These are phyloP conservation scores for Acanthamoeba polyphaga DNA, from an alignment of 208 protist species.

Conservation along the genomic window DNA sequence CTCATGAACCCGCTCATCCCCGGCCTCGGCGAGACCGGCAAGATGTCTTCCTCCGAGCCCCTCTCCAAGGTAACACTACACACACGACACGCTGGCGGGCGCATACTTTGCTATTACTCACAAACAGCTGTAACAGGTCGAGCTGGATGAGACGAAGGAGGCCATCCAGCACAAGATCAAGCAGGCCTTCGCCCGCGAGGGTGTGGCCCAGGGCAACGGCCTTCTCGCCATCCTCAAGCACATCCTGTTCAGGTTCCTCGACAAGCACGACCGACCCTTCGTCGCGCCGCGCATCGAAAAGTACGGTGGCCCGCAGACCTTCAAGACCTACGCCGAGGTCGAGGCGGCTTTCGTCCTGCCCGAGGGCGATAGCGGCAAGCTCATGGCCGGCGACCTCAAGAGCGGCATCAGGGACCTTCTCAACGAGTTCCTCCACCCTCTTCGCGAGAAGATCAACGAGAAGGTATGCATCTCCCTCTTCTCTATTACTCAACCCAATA, in stretches of 20 bases:
- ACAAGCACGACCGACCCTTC: slow-evolving; percentile 61
- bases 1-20: slow-evolving; percentile 87
- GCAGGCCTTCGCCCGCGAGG: slow-evolving; percentile 82
- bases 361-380: background rate
- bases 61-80: slow-evolving; percentile 77
- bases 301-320: slow-evolving; percentile 75
- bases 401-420: slow-evolving; percentile 49
- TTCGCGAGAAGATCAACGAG: slow-evolving; percentile 75
- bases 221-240: slow-evolving; percentile 79
- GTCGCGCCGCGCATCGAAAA: slow-evolving; percentile 72
- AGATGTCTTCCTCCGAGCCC: slow-evolving; percentile 84
- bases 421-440: slow-evolving; percentile 78
- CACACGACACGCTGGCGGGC: too few relatives aligned
- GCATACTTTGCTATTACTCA: slow-evolving; percentile 75
- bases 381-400: slow-evolving; percentile 82
- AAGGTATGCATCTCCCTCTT: background rate
- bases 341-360: slow-evolving; percentile 75
- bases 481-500: background rate
- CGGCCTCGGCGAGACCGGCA: slow-evolving; percentile 78
- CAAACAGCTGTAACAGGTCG: background rate
- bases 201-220: slow-evolving; percentile 79
- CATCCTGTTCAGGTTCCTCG: slow-evolving; percentile 79
- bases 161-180: slow-evolving; percentile 80
- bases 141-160: slow-evolving; percentile 77
- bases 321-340: slow-evolving; percentile 76